Percentiles rank a stretch among this genome's conserved stretches.
Evolutionary conservation across 495 filamentous ascomycete genomes (phyloP).

Genomic region (Penicillium ucsense): DNA sequence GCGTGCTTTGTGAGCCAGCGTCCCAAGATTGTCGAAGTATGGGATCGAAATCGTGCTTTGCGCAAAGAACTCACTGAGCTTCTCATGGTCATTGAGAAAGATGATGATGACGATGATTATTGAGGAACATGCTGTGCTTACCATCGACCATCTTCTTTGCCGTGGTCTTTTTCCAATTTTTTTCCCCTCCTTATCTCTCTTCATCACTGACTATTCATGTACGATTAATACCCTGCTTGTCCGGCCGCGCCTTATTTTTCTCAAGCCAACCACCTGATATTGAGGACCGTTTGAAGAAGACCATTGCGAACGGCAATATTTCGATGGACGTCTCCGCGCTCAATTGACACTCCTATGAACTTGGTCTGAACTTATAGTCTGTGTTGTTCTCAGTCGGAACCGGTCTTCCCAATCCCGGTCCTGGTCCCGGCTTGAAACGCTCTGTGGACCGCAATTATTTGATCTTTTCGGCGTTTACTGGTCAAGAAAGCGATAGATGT

Average conservation of each 20-base stretch:
- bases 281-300: no score
- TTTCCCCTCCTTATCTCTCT: constrained; percentile 1
- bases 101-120: constrained; percentile 33
- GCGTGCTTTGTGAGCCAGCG: constrained; percentile 33
- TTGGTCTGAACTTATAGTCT: no score
- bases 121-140: constrained; percentile 3
- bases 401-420: no score
- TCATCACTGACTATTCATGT: constrained; percentile 11
- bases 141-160: not conserved
- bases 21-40: constrained; percentile 32
- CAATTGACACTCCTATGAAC: no score
- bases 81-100: constrained; percentile 36
- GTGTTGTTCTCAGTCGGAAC: no score
- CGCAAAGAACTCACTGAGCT: constrained; percentile 37
- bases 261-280: not conserved
- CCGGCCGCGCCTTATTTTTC: not conserved
- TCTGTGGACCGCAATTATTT: constrained; percentile 6
- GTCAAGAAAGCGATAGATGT: constrained; percentile 1
- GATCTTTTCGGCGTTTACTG: constrained; percentile 16
- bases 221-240: constrained; percentile 17
- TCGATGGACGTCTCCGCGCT: no score
- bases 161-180: constrained; percentile 3
- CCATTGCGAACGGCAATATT: no score
- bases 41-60: constrained; percentile 35
- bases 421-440: no score